Evolutionary conservation across 1,284 basidiomycete species (phyloP).

Genomic region (Boletellus deceptivus): DNA sequence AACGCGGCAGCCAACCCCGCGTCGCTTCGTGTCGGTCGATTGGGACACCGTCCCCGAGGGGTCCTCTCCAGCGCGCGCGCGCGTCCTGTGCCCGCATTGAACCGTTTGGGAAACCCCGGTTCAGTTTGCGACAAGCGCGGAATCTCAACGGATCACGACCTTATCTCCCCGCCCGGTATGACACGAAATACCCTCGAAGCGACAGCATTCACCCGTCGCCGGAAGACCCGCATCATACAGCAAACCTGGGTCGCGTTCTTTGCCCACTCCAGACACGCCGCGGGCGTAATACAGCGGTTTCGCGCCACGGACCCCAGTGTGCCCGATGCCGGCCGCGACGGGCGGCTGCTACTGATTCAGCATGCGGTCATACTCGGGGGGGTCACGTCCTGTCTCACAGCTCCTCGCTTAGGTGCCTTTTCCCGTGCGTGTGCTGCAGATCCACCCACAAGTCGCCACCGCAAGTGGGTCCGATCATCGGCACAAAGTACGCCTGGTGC

Average conservation of each 20-base stretch:
- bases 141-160: slow-evolving; percentile 34
- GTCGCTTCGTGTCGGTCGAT: slow-evolving; percentile 13
- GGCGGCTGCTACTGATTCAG: no score
- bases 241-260: slow-evolving; percentile 18
- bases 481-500: slow-evolving; percentile 2
- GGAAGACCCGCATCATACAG: slow-evolving; percentile 18
- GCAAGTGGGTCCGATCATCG: slow-evolving; percentile 4
- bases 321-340: not conserved
- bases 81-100: slow-evolving; percentile 1
- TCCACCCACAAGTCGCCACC: not conserved
- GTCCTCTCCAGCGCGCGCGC: slow-evolving; percentile 2
- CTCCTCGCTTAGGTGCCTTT: not conserved
- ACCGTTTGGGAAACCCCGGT: slow-evolving; percentile 10
- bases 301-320: not conserved
- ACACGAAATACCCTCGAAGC: slow-evolving; percentile 7
- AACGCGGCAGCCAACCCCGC: not conserved
- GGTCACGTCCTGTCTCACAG: not conserved
- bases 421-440: slow-evolving; percentile 7
- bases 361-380: not conserved
- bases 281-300: slow-evolving; percentile 26
- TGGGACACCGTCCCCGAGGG: slow-evolving; percentile 11
- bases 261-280: slow-evolving; percentile 26
- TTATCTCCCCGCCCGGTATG: slow-evolving; percentile 28
- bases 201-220: slow-evolving; percentile 16
- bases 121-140: slow-evolving; percentile 1